A percentile compares a stretch with the other conserved stretches of the same genome.
Conservation (phyloP, 192 early-diverging fungal species). For the Phycomyces nitens region DNA sequence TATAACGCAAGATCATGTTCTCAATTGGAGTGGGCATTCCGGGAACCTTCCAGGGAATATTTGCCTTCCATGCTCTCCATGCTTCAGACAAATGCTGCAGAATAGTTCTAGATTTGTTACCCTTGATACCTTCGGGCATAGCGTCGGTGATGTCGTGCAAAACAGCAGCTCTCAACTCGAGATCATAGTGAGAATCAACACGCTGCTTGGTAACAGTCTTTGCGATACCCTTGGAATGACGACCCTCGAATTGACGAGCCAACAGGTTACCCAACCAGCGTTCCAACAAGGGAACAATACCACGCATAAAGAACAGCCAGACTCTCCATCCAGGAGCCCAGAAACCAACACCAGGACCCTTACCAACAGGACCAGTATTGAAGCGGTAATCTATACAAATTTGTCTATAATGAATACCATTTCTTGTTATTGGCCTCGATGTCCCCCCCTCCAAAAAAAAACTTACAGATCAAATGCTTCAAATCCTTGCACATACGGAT, state of each 20-base stretch:
- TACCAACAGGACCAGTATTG: conserved; percentile 95
- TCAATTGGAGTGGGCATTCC: conserved; percentile 97
- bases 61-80: conserved; percentile 95
- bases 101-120: conserved; percentile 93
- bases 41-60: conserved; percentile 99
- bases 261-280: conserved; percentile 98
- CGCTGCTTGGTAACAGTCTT: conserved; percentile 99
- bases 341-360: conserved; percentile 97
- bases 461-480: conserved; percentile 40
- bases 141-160: conserved; percentile 99
- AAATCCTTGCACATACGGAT: conserved; percentile 78
- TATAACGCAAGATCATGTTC: conserved; percentile 98
- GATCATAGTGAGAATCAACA: conserved; percentile 96
- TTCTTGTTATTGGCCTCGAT: too few relatives aligned
- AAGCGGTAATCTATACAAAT: conserved; percentile 53
- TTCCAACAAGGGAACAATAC: conserved; percentile 94
- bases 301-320: conserved; percentile 99
- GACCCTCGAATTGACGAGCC: conserved; percentile 98
- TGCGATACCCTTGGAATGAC: conserved; percentile 93
- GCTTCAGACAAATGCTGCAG: conserved; percentile 95
- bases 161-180: conserved; percentile 96
- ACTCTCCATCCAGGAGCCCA: conserved; percentile 99
- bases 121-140: conserved; percentile 99
- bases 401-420: too few relatives aligned
- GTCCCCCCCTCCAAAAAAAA: not conserved